Evolutionary conservation across 441 rosid genomes (phyloP).

Genomic region (Isatis lusitanica): DNA sequence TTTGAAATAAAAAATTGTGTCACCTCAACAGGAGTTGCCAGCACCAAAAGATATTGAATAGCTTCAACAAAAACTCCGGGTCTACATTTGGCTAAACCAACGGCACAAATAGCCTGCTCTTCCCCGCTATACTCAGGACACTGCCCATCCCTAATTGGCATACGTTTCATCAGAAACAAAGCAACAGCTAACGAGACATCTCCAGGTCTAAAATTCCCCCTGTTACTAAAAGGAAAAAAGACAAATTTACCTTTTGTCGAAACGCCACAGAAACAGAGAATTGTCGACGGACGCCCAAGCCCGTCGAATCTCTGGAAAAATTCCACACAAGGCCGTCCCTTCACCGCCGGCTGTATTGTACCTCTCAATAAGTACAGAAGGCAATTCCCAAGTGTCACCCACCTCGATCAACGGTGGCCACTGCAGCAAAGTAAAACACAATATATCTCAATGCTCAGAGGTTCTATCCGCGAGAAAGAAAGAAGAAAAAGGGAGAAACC

Average conservation of each 20-base stretch:
- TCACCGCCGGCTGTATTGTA: conserved; percentile 96
- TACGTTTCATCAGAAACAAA: neutral
- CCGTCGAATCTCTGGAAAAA: conserved; percentile 86
- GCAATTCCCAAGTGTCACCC: conserved; percentile 82
- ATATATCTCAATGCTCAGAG: neutral
- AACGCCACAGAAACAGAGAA: conserved; percentile 92
- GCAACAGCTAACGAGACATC: neutral
- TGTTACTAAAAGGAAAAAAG: neutral
- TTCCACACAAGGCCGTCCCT: conserved; percentile 94
- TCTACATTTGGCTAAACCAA: conserved; percentile 85
- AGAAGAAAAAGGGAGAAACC: neutral
- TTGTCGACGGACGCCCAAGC: conserved; percentile 98
- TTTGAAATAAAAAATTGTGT: neutral
- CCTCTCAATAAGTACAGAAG: conserved; percentile 79
- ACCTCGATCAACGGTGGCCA: conserved; percentile 95
- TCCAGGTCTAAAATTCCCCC: neutral
- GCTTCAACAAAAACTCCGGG: conserved; percentile 95
- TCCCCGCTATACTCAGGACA: conserved; percentile 89
- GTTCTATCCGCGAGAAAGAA: too few relatives aligned
- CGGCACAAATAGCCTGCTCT: conserved; percentile 95
- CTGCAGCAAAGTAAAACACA: conserved; percentile 42
- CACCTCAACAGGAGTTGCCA: conserved; percentile 97
- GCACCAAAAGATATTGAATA: conserved; percentile 78
- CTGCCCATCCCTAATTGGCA: conserved; percentile 78
- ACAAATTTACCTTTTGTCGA: conserved; percentile 75